A percentile compares a stretch with the other conserved stretches of the same genome.
Conservation (phyloP, 2,329 filamentous ascomycete genomes). For the Alternaria metachromatica region DNA sequence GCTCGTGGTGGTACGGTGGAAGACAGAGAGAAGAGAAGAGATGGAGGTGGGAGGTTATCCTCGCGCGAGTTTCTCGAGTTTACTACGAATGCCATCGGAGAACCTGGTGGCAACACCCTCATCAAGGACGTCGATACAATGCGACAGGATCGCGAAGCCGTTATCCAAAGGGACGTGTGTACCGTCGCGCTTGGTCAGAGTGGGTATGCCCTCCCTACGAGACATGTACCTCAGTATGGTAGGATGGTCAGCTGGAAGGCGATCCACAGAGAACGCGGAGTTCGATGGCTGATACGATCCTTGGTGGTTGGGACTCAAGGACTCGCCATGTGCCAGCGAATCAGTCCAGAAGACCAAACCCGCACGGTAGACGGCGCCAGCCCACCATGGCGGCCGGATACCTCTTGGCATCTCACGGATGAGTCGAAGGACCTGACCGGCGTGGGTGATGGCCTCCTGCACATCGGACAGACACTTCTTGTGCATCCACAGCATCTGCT, state of each 20-base stretch:
- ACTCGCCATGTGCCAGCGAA: conserved; percentile 61
- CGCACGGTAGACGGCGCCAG: conserved; percentile 72
- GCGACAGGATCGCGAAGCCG: conserved; percentile 56
- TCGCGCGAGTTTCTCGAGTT: conserved; percentile 57
- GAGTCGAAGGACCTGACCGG: conserved; percentile 70
- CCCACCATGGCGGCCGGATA: conserved; percentile 72
- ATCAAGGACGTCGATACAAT: conserved; percentile 61
- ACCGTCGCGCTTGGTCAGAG: conserved; percentile 59
- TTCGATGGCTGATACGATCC: conserved; percentile 43
- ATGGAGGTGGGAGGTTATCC: conserved; percentile 20
- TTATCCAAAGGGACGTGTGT: conserved; percentile 56
- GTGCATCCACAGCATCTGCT: conserved; percentile 62
- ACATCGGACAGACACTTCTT: conserved; percentile 69
- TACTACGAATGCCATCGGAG: conserved; percentile 62
- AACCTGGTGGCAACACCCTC: conserved; percentile 61
- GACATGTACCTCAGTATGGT: conserved; percentile 60
- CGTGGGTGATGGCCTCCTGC: conserved; percentile 70
- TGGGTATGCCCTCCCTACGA: conserved; percentile 61
- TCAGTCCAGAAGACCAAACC: conserved; percentile 54
- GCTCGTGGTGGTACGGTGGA: neutral
- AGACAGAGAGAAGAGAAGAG: conserved; percentile 7
- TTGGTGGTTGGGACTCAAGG: conserved; percentile 42
- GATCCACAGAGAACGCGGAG: conserved; percentile 59
- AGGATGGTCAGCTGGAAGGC: conserved; percentile 58
- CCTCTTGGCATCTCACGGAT: conserved; percentile 66